Conservation (phyloP, 2,329 filamentous ascomycete genomes). For the Mariannaea sp. region DNA sequence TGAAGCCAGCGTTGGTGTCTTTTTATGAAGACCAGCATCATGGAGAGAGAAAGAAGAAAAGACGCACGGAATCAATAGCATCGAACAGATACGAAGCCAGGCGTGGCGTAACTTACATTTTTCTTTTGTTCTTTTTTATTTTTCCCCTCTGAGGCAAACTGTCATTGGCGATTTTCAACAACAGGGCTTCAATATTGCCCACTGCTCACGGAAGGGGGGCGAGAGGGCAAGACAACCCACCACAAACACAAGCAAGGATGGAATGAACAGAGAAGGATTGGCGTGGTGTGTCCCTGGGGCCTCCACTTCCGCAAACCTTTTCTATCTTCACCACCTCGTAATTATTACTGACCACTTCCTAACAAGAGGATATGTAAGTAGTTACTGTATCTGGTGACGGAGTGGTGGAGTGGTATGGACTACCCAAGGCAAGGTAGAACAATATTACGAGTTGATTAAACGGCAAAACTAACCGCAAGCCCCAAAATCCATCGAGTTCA, state of each 20-base stretch:
- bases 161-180: neutral
- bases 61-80: slow-evolving; percentile 4
- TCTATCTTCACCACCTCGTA: too few relatives aligned
- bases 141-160: neutral
- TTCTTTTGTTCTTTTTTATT: too few relatives aligned
- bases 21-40: neutral
- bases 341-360: too few relatives aligned
- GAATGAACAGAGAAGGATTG: slow-evolving; percentile 1
- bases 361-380: too few relatives aligned
- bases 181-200: too few relatives aligned
- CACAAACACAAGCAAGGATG: neutral
- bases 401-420: too few relatives aligned
- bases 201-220: too few relatives aligned
- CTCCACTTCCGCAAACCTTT: slow-evolving; percentile 12
- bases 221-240: neutral
- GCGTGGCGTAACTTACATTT: slow-evolving; percentile 4
- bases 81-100: slow-evolving; percentile 10
- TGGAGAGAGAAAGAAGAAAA: slow-evolving; percentile 2
- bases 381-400: too few relatives aligned
- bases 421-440: too few relatives aligned
- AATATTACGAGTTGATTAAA: too few relatives aligned
- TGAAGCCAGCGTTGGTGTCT: neutral
- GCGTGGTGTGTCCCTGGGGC: slow-evolving; percentile 15
- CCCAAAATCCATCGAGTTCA: too few relatives aligned
- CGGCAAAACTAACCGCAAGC: too few relatives aligned